Evolutionary conservation across 2,329 filamentous ascomycete species (phyloP), one percentile per base, ranked within the genome.

Genomic region (Arthroderma uncinatum): DNA sequence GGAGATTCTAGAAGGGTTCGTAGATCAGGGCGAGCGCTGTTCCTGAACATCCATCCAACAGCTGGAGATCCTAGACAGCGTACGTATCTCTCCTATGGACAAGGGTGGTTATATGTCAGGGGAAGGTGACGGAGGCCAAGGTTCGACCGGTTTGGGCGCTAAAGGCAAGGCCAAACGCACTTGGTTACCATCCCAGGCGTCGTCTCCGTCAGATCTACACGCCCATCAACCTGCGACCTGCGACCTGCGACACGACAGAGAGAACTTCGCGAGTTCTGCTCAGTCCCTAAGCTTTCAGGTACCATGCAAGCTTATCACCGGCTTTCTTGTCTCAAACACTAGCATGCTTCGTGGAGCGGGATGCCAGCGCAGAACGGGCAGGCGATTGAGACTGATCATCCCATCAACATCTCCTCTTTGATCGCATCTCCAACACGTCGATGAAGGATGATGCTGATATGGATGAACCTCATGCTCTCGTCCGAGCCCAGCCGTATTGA

Each of bases 201-300:
- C 47, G 25, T n/a, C 12, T 50, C 47, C 47, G 25, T 33, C 25
- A 50, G 47, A 50, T 50, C 47, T 50, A 30, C 47, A 33, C 47
- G 21, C n/a, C 47, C 47, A 50, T 50, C 47, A 30, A 50, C 47
- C 12, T 50, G 47, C 47, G 47, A 50, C 47, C 39, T 23, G n/a
- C 39, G 39, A 21, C 16, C 39, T 42, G 42, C 21, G 42, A 37
- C 34, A n/a, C n/a, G n/a, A n/a, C n/a, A n/a, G n/a, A 2, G 10
- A 37, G 9, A 3, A 12, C 4, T 12, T 12, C 34, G 7, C 28
- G 28, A 30, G 4, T 37, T 4, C 9, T 37, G 9, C 34, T 37
- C n/a, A n/a, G 2, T n/a, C n/a, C 7, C 21, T 14, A 50, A 50
- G 47, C 47, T 34, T 50, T 50, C 28, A 47, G 40, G 40, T 14